A percentile compares a stretch with the other conserved stretches of the same genome.
Evolutionary conservation across 2,329 filamentous ascomycete species (phyloP).

Genomic region (Mollisiaceae sp.): DNA sequence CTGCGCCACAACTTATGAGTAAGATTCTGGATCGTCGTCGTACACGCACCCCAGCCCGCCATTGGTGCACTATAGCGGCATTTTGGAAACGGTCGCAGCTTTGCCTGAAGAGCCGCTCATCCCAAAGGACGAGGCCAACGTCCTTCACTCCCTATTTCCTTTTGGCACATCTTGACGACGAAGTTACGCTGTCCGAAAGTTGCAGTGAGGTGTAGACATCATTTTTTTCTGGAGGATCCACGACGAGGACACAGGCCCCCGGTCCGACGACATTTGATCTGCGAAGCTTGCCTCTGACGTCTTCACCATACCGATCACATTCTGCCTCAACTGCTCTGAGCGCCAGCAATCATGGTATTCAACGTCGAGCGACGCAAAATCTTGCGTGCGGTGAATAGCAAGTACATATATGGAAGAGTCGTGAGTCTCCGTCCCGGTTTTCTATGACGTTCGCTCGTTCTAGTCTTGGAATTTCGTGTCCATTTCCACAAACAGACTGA

Average conservation of each 20-base stretch:
- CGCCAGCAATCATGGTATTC: slow-evolving; percentile 56
- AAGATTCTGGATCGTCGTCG: slow-evolving; percentile 8
- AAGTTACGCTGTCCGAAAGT: background rate
- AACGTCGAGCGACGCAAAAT: slow-evolving; percentile 65
- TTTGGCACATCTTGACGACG: background rate
- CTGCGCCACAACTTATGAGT: slow-evolving; percentile 5
- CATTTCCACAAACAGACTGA: slow-evolving; percentile 21
- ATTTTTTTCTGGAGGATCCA: background rate
- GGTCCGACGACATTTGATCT: background rate
- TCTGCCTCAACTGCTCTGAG: slow-evolving; percentile 9
- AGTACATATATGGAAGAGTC: slow-evolving; percentile 75
- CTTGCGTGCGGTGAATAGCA: slow-evolving; percentile 69
- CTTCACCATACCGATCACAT: slow-evolving; percentile 15
- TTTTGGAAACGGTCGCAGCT: slow-evolving; percentile 9
- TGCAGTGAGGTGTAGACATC: background rate
- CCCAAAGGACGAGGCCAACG: slow-evolving; percentile 1
- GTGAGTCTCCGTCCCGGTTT: slow-evolving; percentile 55
- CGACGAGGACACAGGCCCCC: background rate
- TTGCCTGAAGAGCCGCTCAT: slow-evolving; percentile 12
- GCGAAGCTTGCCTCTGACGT: slow-evolving; percentile 19
- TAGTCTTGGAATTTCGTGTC: slow-evolving; percentile 10
- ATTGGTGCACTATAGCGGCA: slow-evolving; percentile 2
- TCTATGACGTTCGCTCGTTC: slow-evolving; percentile 4
- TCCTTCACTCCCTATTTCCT: background rate
- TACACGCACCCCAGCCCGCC: slow-evolving; percentile 5